Evolutionary conservation across 495 filamentous ascomycete genomes (phyloP), one percentile per base, ranked within the genome.

Genomic region (Aspergillus taichungensis): DNA sequence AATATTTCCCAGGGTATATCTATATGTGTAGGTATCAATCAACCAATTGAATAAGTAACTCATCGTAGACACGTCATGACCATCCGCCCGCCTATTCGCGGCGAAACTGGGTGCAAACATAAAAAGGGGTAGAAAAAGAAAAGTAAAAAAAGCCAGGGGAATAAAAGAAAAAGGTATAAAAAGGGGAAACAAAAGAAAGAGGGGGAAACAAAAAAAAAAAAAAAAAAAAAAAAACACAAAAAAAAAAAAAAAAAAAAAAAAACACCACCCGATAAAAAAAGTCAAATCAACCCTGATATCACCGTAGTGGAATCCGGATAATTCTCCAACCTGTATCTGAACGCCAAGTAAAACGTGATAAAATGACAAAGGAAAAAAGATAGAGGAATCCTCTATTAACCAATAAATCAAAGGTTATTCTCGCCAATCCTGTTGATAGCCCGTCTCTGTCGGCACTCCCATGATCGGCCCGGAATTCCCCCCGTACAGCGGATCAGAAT

Each of bases 341-440:
- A 45, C 8, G 32, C 28, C 28, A 34, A 10, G 11, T 30, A 29
- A 18, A 18, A 31, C 45, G 43, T 43, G n/a, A 32, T 24, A 34
- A 39, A 39, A 46, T 11, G 18, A 34, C 41, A 42, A 11, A 34
- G 49, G 29, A 24, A 32, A 2, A 34, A 13, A 14, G 9, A 8
- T 7, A 10, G 13, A 28, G 7, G 12, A 11, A 27, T 51, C 37
- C 57, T 56, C 52, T 24, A 24, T 24, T 24, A 24, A 24, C 18
- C 50, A 50, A 37, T 37, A 10, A 29, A 46, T 31, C 11, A 41
- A 30, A 52, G 33, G 28, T 28, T 30, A 57, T 42, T 50, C 46
- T 14, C 47, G 56, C 66, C 68, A 69, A 41, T 69, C 62, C 28
- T 53, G 53, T 24, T 62, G 55, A 56, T 40, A 53, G 53, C 3